Base-by-base conservation (phyloP, 345 rosid species). In the Erucastrum elatum region DNA sequence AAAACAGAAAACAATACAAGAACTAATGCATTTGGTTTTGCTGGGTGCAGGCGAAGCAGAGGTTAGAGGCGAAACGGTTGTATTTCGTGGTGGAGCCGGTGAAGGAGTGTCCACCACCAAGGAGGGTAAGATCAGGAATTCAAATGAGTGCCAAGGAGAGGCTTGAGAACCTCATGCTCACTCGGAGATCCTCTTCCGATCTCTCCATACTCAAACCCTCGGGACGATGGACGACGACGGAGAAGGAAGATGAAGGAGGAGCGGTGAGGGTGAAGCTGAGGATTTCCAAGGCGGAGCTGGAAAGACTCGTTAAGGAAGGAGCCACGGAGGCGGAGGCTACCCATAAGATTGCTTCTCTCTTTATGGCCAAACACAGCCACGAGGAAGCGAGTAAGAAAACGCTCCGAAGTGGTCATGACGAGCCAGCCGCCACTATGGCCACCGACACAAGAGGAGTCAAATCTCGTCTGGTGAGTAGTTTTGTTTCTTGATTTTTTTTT, bases 91-190 rank as follows among this genome's bases (percentile, higher is more conserved):
- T 96, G 11, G 96, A 86, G 84, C 77, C 90, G 53, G 75, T 64
- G 44, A 65, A 75, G 0, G 90, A 86, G 79, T 75, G 61, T 61
- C 82, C 61, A 6, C 58, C 58, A 15, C 87, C 99, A 1, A 86
- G 99, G 68, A 88, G 94, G 87, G 99, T 87, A 51, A 85, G 93
- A 81, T 96, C 98, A n/a, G 94, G 87, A 41, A 88, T 96, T 4
- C 80, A 77, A 46, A 85, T 90, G 94, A 86, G 87, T 58, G 99
- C 99, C 0, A 88, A 89, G 82, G 97, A 93, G 84, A 84, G 96
- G 83, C 90, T 96, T 0, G 99, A 96, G 85, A 84, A 84, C 66
- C 84, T 96, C 31, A 90, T 89, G 96, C 70, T 93, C 75, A 70
- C 96, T 0, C 72, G 97, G 79, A 87, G 99, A 81, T 96, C 97